Base-by-base conservation (phyloP, 192 early-diverging fungal species). In the Coemansia sp. region DNA sequence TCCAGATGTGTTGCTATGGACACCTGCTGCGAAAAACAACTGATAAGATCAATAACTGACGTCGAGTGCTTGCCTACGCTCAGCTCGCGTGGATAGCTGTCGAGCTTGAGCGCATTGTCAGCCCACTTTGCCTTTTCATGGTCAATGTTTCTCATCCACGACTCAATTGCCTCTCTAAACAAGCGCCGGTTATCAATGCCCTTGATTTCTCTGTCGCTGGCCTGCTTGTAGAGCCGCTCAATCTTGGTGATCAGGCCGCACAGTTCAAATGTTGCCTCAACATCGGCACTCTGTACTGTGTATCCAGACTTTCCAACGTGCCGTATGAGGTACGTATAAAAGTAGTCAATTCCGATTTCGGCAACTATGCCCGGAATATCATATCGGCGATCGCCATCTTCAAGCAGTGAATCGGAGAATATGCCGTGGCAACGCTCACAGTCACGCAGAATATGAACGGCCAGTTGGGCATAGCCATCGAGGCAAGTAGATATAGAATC, bases 51-150 rank as follows among this genome's bases (percentile, higher is more conserved):
- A 46, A 80, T 74, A 18, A 80, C 84, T 5, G 84, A 85, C 15
- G 84, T 78, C 39, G 84, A 85, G 51, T 83, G 82, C 66, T 80
- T 79, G 49, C 74, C 74, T 19, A 74, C 68, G 8, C 64, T 70
- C 57, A 78, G 56, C 61, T 71, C 73, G 11, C 48, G 73, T 12
- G 69, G 68, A 16, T 66, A 54, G 46, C 65, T 79, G 68, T 84
- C 82, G 48, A 72, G 68, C 62, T 71, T 73, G 46, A 84, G 73
- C 15, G 82, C 82, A 37, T 84, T 76, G 11, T 76, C 71, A 2
- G 71, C 71, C 77, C 73, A 76, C 11, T 69, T 62, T 43, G 41
- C 54, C 68, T 73, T 76, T 49, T 76, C 69, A 37, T 49, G 55
- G 56, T 79, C 82, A 22, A 84, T 73, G 39, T 72, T 73, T 22